These are phyloP conservation scores for Nemania sp. DNA, from an alignment of 2,329 filamentous ascomycete species.

Conservation along the genomic window DNA sequence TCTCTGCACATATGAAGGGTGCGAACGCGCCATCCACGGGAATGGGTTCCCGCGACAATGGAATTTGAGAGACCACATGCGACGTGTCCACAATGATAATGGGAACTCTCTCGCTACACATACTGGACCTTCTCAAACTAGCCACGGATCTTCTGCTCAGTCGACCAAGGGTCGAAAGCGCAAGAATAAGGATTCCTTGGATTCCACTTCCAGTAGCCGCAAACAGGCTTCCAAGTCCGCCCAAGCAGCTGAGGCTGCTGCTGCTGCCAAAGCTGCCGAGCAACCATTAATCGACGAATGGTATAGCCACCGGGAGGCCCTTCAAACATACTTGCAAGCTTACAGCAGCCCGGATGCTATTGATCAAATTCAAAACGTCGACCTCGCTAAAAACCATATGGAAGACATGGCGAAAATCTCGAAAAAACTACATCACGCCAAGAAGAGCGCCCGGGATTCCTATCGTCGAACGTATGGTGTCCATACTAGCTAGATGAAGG, in stretches of 20 bases:
- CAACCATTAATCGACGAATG: conserved; percentile 56
- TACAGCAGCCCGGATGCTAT: conserved; percentile 55
- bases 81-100: conserved; percentile 78
- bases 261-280: conserved; percentile 40
- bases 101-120: conserved; percentile 41
- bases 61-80: conserved; percentile 98
- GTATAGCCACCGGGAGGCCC: conserved; percentile 64
- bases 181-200: conserved; percentile 55
- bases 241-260: conserved; percentile 39
- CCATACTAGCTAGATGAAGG: conserved; percentile 43
- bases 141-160: conserved; percentile 37
- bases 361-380: conserved; percentile 58
- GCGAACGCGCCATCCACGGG: conserved; percentile 78
- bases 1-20: conserved; percentile 84
- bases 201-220: conserved; percentile 47
- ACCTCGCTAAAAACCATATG: conserved; percentile 54
- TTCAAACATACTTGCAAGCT: conserved; percentile 61
- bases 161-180: conserved; percentile 59
- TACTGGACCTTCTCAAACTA: conserved; percentile 46
- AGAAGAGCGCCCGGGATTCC: conserved; percentile 41
- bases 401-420: conserved; percentile 57
- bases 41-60: conserved; percentile 93
- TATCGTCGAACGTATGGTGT: conserved; percentile 42
- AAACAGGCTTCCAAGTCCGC: conserved; percentile 52
- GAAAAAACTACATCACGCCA: conserved; percentile 41